Evolutionary conservation across 257 asterid genomes (phyloP).

Genomic region (Nemophila menziesii): DNA sequence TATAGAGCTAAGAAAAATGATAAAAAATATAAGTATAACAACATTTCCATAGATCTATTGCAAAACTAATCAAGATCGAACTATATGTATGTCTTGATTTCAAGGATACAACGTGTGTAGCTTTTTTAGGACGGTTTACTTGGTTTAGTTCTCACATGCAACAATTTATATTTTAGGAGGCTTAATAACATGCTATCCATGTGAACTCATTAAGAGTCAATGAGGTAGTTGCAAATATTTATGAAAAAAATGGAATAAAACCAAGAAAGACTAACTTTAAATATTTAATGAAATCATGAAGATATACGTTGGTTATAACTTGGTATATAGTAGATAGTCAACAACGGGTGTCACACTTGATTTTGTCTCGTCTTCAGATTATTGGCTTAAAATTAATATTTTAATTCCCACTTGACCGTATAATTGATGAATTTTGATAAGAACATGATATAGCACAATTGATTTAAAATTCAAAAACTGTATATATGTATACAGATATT

Average conservation of each 20-base stretch:
- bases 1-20: conserved; percentile 17
- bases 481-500: too few species aligned
- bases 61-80: background rate
- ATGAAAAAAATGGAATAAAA: too few species aligned
- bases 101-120: background rate
- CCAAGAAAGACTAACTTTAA: too few species aligned
- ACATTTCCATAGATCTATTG: background rate
- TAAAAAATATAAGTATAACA: conserved; percentile 7
- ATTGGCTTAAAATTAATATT: background rate
- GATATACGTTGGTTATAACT: too few species aligned
- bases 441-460: too few species aligned
- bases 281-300: too few species aligned
- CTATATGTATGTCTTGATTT: background rate
- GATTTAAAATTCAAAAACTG: too few species aligned
- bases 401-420: background rate
- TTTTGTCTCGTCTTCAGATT: background rate
- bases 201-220: background rate
- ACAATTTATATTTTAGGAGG: background rate
- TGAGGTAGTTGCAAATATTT: background rate
- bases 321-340: background rate
- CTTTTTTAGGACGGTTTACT: background rate
- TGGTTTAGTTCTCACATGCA: background rate
- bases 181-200: background rate
- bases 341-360: background rate
- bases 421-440: too few species aligned